phyloP scores from a whole-genome alignment of 176 grass and related monocot species.

The Oryza glaberrima region DNA sequence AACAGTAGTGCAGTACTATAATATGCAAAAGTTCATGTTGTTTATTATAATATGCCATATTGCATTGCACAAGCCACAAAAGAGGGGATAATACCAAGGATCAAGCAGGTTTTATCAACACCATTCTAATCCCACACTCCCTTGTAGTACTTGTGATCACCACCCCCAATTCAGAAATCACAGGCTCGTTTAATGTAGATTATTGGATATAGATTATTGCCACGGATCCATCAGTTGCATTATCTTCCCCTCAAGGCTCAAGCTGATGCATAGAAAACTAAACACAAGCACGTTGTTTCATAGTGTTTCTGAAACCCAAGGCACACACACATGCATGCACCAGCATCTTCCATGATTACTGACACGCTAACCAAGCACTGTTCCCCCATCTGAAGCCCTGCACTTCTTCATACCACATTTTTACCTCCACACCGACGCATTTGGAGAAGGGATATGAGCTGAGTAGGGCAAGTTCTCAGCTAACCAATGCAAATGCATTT shows the following conservation, averaged over 20 bases:
- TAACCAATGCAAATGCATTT: not conserved
- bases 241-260: not conserved
- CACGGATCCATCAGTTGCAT: not conserved
- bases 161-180: not conserved
- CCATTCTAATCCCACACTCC: not conserved
- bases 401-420: not conserved
- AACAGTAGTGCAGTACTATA: not conserved
- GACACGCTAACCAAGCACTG: constrained; percentile 4
- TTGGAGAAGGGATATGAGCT: not conserved
- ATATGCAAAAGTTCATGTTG: not conserved
- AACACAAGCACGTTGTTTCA: not conserved
- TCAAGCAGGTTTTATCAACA: not conserved
- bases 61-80: not conserved
- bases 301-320: not conserved
- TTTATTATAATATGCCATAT: not conserved
- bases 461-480: not conserved
- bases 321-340: constrained; percentile 2
- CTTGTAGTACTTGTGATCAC: not conserved
- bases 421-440: not conserved
- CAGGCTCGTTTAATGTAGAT: not conserved
- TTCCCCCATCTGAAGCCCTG: not conserved
- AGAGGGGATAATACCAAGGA: not conserved
- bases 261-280: not conserved
- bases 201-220: too few relatives aligned
- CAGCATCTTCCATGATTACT: constrained; percentile 30